Percentiles rank a stretch among this genome's conserved stretches.
Conservation (phyloP, 192 early-diverging fungal genomes). For the Linnemannia zychae region DNA sequence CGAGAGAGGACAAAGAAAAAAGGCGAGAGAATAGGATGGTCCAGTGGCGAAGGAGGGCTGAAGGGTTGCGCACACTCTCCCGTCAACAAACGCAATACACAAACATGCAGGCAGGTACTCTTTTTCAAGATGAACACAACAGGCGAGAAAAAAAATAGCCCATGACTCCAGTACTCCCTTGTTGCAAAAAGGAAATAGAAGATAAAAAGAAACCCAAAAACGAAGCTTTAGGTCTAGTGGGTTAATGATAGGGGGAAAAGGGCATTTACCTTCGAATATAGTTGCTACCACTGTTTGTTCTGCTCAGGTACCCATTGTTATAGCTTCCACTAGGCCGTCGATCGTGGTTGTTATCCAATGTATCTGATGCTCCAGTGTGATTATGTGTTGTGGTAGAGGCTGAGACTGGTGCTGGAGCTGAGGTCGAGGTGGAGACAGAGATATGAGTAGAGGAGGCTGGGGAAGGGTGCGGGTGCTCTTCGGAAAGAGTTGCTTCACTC, state of each 20-base stretch:
- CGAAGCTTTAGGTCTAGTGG: neutral
- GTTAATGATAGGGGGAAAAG: neutral
- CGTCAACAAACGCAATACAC: slow-evolving; percentile 5
- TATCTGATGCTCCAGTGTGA: slow-evolving; percentile 16
- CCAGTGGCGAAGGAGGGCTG: slow-evolving; percentile 9
- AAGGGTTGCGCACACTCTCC: slow-evolving; percentile 3
- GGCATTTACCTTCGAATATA: neutral
- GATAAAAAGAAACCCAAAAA: neutral
- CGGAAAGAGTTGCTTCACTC: slow-evolving; percentile 43
- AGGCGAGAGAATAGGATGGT: neutral
- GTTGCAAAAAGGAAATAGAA: neutral
- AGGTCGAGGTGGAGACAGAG: neutral
- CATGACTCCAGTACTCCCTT: slow-evolving; percentile 6
- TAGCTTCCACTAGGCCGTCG: slow-evolving; percentile 1
- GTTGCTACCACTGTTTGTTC: slow-evolving; percentile 25
- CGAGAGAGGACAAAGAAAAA: neutral
- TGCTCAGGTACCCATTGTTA: slow-evolving; percentile 24
- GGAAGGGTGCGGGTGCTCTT: slow-evolving; percentile 24
- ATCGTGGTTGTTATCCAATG: slow-evolving; percentile 14
- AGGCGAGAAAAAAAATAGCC: neutral
- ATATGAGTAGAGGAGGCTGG: neutral
- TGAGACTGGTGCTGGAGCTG: slow-evolving; percentile 15
- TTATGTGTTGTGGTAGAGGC: neutral
- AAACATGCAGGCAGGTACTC: neutral
- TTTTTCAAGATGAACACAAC: neutral